phyloP scores from a whole-genome alignment of 2,329 filamentous ascomycete genomes.

The Mycocentrospora acerina region DNA sequence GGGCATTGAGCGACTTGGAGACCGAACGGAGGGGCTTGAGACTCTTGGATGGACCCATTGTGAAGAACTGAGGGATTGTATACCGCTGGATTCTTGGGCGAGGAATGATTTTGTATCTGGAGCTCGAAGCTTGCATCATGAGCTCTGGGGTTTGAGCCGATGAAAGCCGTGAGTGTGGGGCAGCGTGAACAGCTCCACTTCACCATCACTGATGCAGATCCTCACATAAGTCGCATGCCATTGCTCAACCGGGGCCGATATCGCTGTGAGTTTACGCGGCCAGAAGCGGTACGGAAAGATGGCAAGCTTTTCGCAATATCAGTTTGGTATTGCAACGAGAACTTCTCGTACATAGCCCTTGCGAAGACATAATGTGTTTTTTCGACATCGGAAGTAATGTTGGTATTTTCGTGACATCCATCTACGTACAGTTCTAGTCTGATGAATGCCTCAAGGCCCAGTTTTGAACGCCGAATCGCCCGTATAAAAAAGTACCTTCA shows the following conservation, averaged over 20 bases:
- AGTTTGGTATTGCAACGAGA: no score
- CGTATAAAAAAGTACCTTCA: not conserved
- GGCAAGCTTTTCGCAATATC: no score
- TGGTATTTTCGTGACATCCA: constrained; percentile 18
- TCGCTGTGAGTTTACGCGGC: no score
- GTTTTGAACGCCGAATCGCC: constrained; percentile 14
- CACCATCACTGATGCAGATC: no score
- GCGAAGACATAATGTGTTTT: not conserved
- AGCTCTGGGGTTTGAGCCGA: constrained; percentile 21
- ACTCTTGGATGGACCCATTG: constrained; percentile 37
- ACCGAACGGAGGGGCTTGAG: constrained; percentile 33
- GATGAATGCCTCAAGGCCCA: constrained; percentile 7
- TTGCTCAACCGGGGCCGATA: no score
- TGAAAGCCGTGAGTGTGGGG: constrained; percentile 26
- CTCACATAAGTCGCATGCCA: no score
- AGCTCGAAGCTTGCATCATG: constrained; percentile 17
- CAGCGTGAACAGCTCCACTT: not conserved
- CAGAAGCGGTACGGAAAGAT: no score
- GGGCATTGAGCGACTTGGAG: constrained; percentile 27
- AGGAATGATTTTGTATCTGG: constrained; percentile 23
- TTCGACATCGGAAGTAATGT: constrained; percentile 6
- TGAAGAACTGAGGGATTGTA: constrained; percentile 6
- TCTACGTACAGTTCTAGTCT: constrained; percentile 7
- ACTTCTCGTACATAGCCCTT: no score
- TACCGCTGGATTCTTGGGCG: constrained; percentile 2